Conservation (phyloP, 2,329 filamentous ascomycete genomes). For the Fusarium sp. region DNA sequence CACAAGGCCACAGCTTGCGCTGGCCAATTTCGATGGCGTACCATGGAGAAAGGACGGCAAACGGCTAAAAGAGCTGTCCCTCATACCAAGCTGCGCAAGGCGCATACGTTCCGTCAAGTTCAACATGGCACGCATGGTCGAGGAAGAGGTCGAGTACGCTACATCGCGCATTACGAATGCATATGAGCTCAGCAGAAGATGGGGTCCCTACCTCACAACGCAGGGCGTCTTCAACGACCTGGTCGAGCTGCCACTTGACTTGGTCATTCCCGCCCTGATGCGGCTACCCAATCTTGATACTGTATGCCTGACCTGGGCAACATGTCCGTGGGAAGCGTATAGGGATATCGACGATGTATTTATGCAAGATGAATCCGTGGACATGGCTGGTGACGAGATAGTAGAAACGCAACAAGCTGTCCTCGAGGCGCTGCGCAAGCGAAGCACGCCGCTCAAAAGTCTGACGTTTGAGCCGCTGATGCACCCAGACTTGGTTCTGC, state of each 20-base stretch:
- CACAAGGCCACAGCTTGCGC: slow-evolving; percentile 9
- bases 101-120: slow-evolving; percentile 56
- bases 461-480: slow-evolving; percentile 35
- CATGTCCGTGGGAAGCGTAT: slow-evolving; percentile 33
- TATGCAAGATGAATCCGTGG: slow-evolving; percentile 27
- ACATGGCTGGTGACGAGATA: slow-evolving; percentile 21
- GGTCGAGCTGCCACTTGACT: slow-evolving; percentile 16
- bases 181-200: background rate
- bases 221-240: slow-evolving; percentile 6
- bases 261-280: slow-evolving; percentile 25
- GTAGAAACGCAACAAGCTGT: slow-evolving; percentile 34
- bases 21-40: slow-evolving; percentile 53
- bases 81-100: slow-evolving; percentile 52
- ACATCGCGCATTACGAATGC: background rate
- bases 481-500: slow-evolving; percentile 14
- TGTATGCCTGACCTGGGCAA: slow-evolving; percentile 37
- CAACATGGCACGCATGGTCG: slow-evolving; percentile 49
- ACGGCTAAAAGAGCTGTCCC: slow-evolving; percentile 56
- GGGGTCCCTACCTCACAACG: slow-evolving; percentile 17
- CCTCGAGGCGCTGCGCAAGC: slow-evolving; percentile 24
- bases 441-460: slow-evolving; percentile 26
- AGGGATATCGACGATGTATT: slow-evolving; percentile 18
- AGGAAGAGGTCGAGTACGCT: slow-evolving; percentile 11
- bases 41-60: slow-evolving; percentile 57
- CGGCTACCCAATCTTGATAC: slow-evolving; percentile 35